phyloP scores from a whole-genome alignment of 2,329 filamentous ascomycete species.

The Ophiobolus disseminans region DNA sequence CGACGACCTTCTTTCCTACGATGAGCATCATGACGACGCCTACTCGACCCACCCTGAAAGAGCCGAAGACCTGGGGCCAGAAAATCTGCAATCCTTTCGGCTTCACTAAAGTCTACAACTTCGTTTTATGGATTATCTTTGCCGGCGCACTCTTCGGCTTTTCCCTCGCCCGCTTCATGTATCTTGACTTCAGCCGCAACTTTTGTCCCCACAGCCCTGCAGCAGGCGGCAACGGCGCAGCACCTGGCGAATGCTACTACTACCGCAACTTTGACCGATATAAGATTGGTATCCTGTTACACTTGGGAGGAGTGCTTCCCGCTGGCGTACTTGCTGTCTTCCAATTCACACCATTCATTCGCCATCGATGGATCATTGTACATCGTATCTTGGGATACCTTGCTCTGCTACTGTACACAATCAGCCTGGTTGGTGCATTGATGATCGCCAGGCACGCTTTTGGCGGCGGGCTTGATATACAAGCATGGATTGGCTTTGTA shows the following conservation, averaged over 20 bases:
- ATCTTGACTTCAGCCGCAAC: slow-evolving; percentile 54
- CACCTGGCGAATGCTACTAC: slow-evolving; percentile 56
- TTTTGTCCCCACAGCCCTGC: slow-evolving; percentile 23
- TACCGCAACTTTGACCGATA: slow-evolving; percentile 44
- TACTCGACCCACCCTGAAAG: slow-evolving; percentile 12
- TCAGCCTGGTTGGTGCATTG: slow-evolving; percentile 58
- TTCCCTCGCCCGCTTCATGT: slow-evolving; percentile 56
- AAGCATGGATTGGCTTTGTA: slow-evolving; percentile 54
- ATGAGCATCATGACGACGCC: slow-evolving; percentile 18
- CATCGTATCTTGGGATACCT: slow-evolving; percentile 69
- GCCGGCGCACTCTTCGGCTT: slow-evolving; percentile 42
- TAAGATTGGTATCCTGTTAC: slow-evolving; percentile 52
- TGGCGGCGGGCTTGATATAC: slow-evolving; percentile 62
- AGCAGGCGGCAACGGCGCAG: slow-evolving; percentile 27
- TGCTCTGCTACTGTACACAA: slow-evolving; percentile 57
- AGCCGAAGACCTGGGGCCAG: slow-evolving; percentile 17
- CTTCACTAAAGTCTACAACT: slow-evolving; percentile 66
- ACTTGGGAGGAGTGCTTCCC: slow-evolving; percentile 51
- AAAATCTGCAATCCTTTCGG: slow-evolving; percentile 53
- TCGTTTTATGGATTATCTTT: slow-evolving; percentile 55
- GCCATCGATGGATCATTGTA: slow-evolving; percentile 58
- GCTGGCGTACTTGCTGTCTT: slow-evolving; percentile 49
- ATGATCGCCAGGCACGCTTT: slow-evolving; percentile 62
- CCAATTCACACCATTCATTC: slow-evolving; percentile 54
- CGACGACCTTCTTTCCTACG: too few relatives aligned